A percentile compares a stretch with the other conserved stretches of the same genome.
Conservation (phyloP, 352 stramenopile species). For the Aphanomyces invadans region DNA sequence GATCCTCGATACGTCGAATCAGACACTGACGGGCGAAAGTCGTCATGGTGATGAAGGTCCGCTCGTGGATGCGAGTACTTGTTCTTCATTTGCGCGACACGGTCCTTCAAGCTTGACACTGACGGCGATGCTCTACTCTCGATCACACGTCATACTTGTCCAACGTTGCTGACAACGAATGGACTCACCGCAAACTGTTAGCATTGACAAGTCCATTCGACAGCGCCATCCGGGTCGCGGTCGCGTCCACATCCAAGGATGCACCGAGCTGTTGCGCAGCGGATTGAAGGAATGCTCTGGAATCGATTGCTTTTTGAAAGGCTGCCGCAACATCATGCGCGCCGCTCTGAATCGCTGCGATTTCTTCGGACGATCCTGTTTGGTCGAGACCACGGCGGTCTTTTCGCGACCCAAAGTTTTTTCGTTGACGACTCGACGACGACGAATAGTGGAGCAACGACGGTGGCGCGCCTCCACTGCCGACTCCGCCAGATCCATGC, state of each 20-base stretch:
- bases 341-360: constrained; percentile 34
- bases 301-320: constrained; percentile 64
- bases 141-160: too few relatives aligned
- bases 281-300: constrained; percentile 69
- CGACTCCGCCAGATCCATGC: constrained; percentile 37
- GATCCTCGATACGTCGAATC: constrained; percentile 66
- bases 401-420: constrained; percentile 74
- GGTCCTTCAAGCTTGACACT: constrained; percentile 50
- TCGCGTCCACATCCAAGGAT: constrained; percentile 48
- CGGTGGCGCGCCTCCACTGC: constrained; percentile 26
- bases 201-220: constrained; percentile 13
- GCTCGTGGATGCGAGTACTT: constrained; percentile 61
- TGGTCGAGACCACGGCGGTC: constrained; percentile 34
- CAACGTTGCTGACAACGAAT: too few relatives aligned
- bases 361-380: constrained; percentile 33
- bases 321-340: constrained; percentile 39
- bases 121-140: constrained; percentile 11
- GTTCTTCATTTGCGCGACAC: constrained; percentile 62
- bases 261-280: constrained; percentile 54
- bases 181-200: constrained; percentile 26
- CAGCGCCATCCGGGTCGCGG: constrained; percentile 32
- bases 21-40: constrained; percentile 23
- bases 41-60: background rate
- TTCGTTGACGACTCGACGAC: constrained; percentile 11
- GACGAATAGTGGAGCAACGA: constrained; percentile 5